Evolutionary conservation across 164 flowering plant genomes (phyloP).

Genomic region (Cinnamomum chago): DNA sequence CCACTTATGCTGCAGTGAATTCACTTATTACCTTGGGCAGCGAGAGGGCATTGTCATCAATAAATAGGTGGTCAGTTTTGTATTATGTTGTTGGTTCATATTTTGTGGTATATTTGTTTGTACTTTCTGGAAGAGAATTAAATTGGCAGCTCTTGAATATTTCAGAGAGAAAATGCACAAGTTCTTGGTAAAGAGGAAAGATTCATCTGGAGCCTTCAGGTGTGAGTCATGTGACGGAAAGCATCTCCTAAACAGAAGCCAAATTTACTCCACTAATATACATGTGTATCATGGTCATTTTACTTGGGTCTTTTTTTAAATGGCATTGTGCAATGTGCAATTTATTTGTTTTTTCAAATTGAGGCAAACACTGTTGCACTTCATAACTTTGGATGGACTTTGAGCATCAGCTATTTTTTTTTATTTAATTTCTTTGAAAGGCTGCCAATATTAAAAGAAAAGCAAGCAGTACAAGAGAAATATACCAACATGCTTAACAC

Average conservation of each 20-base stretch:
- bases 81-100: slow-evolving; percentile 6
- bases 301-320: not conserved
- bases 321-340: not conserved
- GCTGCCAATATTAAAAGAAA: no score
- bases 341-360: not conserved
- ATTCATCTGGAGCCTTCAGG: slow-evolving; percentile 83
- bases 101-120: not conserved
- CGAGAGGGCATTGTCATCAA: slow-evolving; percentile 63
- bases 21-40: slow-evolving; percentile 87
- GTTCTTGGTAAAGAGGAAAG: slow-evolving; percentile 79
- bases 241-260: not conserved
- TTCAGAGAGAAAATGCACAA: slow-evolving; percentile 54
- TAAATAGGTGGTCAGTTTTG: slow-evolving; percentile 69
- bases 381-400: no score
- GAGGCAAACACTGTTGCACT: not conserved
- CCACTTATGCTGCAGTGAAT: slow-evolving; percentile 96
- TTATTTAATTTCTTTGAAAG: no score
- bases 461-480: no score
- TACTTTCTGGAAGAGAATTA: slow-evolving; percentile 2
- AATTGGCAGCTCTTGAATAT: slow-evolving; percentile 12
- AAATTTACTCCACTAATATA: no score
- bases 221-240: slow-evolving; percentile 10
- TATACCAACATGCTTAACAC: no score
- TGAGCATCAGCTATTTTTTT: no score
- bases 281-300: no score